Percentiles rank a stretch among this genome's conserved stretches.
phyloP scores from a whole-genome alignment of 257 asterid genomes.

The Nicotiana undulata region DNA sequence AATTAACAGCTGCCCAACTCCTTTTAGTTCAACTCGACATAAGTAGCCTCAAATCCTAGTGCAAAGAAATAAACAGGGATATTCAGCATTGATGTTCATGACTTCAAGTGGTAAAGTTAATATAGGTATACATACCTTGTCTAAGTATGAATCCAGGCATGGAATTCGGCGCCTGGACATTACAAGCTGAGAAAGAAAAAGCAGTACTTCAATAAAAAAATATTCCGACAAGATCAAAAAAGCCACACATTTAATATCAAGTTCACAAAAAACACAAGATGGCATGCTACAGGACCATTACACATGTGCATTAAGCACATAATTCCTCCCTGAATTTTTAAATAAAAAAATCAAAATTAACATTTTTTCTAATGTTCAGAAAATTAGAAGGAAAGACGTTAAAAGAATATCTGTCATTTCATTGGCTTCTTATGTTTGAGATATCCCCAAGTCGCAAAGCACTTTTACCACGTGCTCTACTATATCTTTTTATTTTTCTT shows the following conservation, averaged over 20 bases:
- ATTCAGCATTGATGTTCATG: background rate
- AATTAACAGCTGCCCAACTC: background rate
- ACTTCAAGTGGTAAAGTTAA: background rate
- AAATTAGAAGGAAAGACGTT: background rate
- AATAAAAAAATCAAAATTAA: no score
- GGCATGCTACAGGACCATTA: background rate
- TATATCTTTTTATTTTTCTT: background rate
- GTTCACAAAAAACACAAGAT: background rate
- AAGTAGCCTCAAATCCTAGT: background rate
- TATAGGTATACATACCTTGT: slow-evolving; percentile 52
- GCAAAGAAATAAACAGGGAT: background rate
- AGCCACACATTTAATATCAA: background rate
- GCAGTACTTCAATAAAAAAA: background rate
- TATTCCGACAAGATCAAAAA: background rate
- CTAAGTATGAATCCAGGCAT: slow-evolving; percentile 93
- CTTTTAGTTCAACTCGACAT: background rate
- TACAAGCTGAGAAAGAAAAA: slow-evolving; percentile 55
- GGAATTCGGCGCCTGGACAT: slow-evolving; percentile 97
- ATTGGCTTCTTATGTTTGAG: background rate
- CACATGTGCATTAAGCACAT: background rate
- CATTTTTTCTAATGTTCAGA: background rate
- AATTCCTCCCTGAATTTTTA: background rate
- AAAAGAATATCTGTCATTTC: background rate
- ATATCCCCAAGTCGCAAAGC: background rate
- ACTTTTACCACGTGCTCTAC: background rate